These are phyloP conservation scores for Heterobasidion parviporum DNA, from an alignment of 1,284 basidiomycete species.

Conservation along the genomic window DNA sequence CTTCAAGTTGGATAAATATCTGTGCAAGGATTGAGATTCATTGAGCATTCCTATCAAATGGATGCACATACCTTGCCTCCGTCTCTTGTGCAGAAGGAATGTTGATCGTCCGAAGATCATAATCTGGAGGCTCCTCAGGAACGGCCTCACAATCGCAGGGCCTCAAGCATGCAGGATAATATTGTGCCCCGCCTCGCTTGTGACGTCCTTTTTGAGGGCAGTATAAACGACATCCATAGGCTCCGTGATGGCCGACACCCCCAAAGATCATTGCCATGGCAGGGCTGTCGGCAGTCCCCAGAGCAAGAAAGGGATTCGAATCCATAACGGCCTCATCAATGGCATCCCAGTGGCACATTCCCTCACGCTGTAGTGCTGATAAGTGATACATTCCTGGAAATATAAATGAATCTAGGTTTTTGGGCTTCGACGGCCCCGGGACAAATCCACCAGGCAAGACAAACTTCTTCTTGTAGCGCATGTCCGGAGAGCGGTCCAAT, in stretches of 20 bases:
- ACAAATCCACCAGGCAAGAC: constrained; percentile 10
- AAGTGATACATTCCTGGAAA: constrained; percentile 7
- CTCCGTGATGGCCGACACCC: constrained; percentile 23
- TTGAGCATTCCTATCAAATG: too few relatives aligned
- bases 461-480: constrained; percentile 12
- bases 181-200: constrained; percentile 18
- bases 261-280: constrained; percentile 20
- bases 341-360: constrained; percentile 4
- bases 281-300: constrained; percentile 10
- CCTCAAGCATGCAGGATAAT: constrained; percentile 21
- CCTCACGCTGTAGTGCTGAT: background rate
- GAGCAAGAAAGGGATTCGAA: constrained; percentile 5
- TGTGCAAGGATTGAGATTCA: too few relatives aligned
- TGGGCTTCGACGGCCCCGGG: constrained; percentile 11
- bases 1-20: too few relatives aligned
- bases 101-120: constrained; percentile 8
- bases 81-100: too few relatives aligned
- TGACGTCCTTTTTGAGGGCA: constrained; percentile 24
- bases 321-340: background rate
- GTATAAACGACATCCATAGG: constrained; percentile 19
- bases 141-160: constrained; percentile 12
- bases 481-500: constrained; percentile 9
- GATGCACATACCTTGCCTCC: too few relatives aligned
- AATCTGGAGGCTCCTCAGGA: constrained; percentile 18
- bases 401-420: constrained; percentile 10